Conservation (phyloP, 2,329 filamentous ascomycete species). For the Coleophoma cylindrospora region DNA sequence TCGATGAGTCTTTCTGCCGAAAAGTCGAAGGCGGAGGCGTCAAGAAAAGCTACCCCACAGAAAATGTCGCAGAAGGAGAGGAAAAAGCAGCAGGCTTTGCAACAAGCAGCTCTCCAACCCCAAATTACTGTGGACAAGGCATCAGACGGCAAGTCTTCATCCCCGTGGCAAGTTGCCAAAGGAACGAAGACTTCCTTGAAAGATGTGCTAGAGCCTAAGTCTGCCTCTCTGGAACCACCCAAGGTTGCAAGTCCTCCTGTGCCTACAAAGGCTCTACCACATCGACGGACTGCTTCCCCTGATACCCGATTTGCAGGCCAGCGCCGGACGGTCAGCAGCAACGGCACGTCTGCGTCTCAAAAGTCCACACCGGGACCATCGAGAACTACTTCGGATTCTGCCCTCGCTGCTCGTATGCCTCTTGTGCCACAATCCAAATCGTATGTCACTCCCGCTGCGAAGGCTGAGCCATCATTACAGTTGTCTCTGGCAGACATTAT, state of each 20-base stretch:
- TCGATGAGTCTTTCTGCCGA: conserved; percentile 50
- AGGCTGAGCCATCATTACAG: conserved; percentile 59
- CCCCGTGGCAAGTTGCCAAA: conserved; percentile 62
- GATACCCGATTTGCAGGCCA: conserved; percentile 61
- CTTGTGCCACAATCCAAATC: conserved; percentile 56
- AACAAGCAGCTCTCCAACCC: conserved; percentile 28
- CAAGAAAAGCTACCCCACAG: conserved; percentile 31
- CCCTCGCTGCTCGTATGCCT: conserved; percentile 27
- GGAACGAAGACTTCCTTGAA: conserved; percentile 45
- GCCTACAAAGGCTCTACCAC: conserved; percentile 30
- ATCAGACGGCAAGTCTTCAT: conserved; percentile 31
- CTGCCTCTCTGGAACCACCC: conserved; percentile 21
- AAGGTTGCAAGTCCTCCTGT: conserved; percentile 8
- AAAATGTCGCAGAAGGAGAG: conserved; percentile 91
- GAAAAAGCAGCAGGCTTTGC: conserved; percentile 60
- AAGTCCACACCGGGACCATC: conserved; percentile 9
- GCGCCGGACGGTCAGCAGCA: conserved; percentile 13
- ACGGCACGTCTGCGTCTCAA: conserved; percentile 8
- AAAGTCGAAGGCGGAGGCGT: conserved; percentile 27
- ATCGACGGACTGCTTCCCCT: conserved; percentile 48
- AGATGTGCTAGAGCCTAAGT: conserved; percentile 36
- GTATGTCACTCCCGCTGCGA: conserved; percentile 52
- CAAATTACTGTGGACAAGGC: conserved; percentile 41
- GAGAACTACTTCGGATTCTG: conserved; percentile 5
- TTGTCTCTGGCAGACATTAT: conserved; percentile 86